These are phyloP conservation scores for Sporobolomyces phaffii DNA, from an alignment of 768 basidiomycete genomes.

Conservation along the genomic window DNA sequence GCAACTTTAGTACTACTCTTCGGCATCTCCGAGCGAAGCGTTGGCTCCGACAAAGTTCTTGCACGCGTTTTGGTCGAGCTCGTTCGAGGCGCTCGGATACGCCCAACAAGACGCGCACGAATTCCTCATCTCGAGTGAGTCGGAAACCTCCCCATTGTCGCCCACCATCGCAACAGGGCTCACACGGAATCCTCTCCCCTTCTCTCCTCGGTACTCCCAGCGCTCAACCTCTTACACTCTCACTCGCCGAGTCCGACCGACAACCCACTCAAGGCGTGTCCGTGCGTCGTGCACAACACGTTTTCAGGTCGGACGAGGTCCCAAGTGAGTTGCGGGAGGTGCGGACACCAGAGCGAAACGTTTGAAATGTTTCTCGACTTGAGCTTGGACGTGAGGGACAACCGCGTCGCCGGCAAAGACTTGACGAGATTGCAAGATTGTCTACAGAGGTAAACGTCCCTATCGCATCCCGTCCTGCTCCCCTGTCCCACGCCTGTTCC, in stretches of 20 bases:
- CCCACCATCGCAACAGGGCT: too few species aligned
- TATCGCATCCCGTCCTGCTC: not conserved
- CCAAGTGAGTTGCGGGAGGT: constrained; percentile 80
- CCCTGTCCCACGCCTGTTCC: not conserved
- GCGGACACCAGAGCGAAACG: constrained; percentile 68
- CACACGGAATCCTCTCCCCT: not conserved
- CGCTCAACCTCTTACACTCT: constrained; percentile 78
- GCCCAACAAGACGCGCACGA: constrained; percentile 93
- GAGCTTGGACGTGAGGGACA: constrained; percentile 69
- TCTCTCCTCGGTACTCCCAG: constrained; percentile 42
- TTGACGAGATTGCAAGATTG: constrained; percentile 69
- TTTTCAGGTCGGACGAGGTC: constrained; percentile 83
- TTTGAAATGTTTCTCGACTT: constrained; percentile 86
- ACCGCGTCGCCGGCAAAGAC: constrained; percentile 3
- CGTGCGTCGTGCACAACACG: constrained; percentile 83
- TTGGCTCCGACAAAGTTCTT: constrained; percentile 79
- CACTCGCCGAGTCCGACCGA: constrained; percentile 69
- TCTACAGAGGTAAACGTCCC: constrained; percentile 58
- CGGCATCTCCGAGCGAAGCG: constrained; percentile 42
- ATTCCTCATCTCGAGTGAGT: constrained; percentile 60
- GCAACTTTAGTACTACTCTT: constrained; percentile 6
- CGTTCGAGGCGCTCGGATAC: constrained; percentile 77
- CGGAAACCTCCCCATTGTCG: too few species aligned
- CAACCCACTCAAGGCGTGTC: constrained; percentile 57
- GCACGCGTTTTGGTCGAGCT: constrained; percentile 67